phyloP scores from a whole-genome alignment of 257 asterid genomes.

The Leptodermis oblonga region DNA sequence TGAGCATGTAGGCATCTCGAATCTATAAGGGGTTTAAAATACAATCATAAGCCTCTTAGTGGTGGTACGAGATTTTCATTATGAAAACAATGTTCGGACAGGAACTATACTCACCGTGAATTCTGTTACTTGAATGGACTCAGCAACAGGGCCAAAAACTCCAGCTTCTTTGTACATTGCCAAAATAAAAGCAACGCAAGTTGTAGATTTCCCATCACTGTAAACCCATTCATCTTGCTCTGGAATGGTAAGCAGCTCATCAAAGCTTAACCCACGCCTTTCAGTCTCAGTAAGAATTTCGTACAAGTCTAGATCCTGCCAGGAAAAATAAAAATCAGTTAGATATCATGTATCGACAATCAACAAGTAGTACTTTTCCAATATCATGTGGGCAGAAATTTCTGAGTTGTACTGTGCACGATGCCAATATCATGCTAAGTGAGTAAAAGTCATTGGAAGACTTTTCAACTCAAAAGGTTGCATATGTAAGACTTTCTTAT shows the following conservation, averaged over 20 bases:
- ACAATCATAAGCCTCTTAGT: background rate
- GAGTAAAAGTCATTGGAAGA: background rate
- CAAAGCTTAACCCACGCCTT: constrained; percentile 81
- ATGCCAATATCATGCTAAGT: background rate
- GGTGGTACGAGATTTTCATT: background rate
- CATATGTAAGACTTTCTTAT: background rate
- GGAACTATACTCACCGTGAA: constrained; percentile 64
- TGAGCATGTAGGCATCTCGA: constrained; percentile 92
- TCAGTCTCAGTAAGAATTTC: constrained; percentile 88
- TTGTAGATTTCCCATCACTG: constrained; percentile 96
- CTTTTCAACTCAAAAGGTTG: background rate
- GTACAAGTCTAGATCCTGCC: constrained; percentile 73
- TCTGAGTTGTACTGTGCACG: background rate
- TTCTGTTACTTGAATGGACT: constrained; percentile 93
- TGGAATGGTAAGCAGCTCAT: constrained; percentile 84
- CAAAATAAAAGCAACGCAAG: constrained; percentile 93
- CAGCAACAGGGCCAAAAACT: constrained; percentile 67
- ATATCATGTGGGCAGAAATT: background rate
- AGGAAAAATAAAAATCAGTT: constrained; percentile 13
- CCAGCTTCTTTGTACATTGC: constrained; percentile 97
- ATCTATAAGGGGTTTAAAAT: constrained; percentile 44
- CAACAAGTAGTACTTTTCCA: background rate
- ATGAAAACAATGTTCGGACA: background rate
- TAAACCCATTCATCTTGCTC: constrained; percentile 98
- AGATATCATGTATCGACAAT: background rate